Evolutionary conservation across 2,329 filamentous ascomycete genomes (phyloP), one percentile per base, ranked within the genome.

Genomic region (Chaetomiaceae sp.): DNA sequence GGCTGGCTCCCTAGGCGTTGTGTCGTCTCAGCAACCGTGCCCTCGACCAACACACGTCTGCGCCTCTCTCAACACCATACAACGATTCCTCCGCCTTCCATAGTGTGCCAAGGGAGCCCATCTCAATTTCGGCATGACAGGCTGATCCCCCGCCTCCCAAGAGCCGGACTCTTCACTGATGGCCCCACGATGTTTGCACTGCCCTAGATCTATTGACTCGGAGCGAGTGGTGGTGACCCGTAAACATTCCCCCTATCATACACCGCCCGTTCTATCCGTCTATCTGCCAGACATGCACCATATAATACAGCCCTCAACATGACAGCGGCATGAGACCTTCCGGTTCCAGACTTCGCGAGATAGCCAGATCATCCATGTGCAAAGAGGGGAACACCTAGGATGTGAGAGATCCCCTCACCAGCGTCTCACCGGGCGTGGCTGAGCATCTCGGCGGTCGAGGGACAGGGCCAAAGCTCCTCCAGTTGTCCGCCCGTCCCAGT

Each of bases 111-210:
- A 49, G 49, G 23, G 12, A 48, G 25, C 49, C 54, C 44, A 36
- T 45, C 46, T 27, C 25, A 38, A 38, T 29, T 19, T 8, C 22
- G 17, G 20, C 33, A 29, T 27, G 20, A 23, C 39, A 39, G 45
- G 33, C 39, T 49, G 27, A 38, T 20, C 31, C 31, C 12, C n/a
- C 33, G 17, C 36, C 9, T 27, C 36, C 11, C 22, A 47, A 37
- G 14, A 1, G 34, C 23, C 17, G 8, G 25, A 40, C 52, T 40
- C 36, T n/a, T 46, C 42, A 47, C 29, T 19, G 8, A 34, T 29
- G 42, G 42, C 40, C 42, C 52, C 52, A 50, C 47, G 47, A 47
- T 6, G 17, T 23, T 47, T 54, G 55, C 55, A 58, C 55, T 50
- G 55, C 55, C 55, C 42, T 34, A 23, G 19, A 19, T 31, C 36